Evolutionary conservation across 2,329 filamentous ascomycete species (phyloP).

Genomic region (Paracoccidioides lutzii): DNA sequence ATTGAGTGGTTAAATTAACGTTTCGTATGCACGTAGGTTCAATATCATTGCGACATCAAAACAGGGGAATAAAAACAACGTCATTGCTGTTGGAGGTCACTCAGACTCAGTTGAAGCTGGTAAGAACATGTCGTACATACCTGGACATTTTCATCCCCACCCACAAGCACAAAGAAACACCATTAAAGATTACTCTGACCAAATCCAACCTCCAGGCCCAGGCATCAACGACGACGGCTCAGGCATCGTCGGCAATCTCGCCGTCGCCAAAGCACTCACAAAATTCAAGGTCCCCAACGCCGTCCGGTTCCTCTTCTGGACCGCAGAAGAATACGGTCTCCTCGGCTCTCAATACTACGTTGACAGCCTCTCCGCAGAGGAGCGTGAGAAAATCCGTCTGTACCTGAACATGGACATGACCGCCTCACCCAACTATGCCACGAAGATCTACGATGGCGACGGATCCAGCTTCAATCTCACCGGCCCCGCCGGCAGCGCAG

Average conservation of each 20-base stretch:
- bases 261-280: conserved; percentile 48
- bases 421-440: conserved; percentile 47
- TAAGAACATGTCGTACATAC: not conserved
- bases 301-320: conserved; percentile 55
- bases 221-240: conserved; percentile 72
- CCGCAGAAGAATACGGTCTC: conserved; percentile 50
- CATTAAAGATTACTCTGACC: not conserved
- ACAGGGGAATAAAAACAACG: conserved; percentile 45
- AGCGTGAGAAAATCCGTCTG: conserved; percentile 48
- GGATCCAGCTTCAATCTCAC: conserved; percentile 42
- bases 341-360: conserved; percentile 49
- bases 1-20: conserved; percentile 9
- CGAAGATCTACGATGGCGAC: conserved; percentile 45
- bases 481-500: conserved; percentile 51
- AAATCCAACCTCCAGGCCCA: conserved; percentile 32
- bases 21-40: conserved; percentile 20
- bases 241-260: conserved; percentile 49
- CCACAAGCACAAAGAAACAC: not conserved
- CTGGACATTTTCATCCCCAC: not conserved
- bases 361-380: conserved; percentile 33
- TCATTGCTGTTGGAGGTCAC: conserved; percentile 48
- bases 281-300: conserved; percentile 61
- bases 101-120: conserved; percentile 45
- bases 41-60: conserved; percentile 51
- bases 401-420: conserved; percentile 66